Evolutionary conservation across 164 flowering plant species (phyloP).

Genomic region (Macadamia tetraphylla): DNA sequence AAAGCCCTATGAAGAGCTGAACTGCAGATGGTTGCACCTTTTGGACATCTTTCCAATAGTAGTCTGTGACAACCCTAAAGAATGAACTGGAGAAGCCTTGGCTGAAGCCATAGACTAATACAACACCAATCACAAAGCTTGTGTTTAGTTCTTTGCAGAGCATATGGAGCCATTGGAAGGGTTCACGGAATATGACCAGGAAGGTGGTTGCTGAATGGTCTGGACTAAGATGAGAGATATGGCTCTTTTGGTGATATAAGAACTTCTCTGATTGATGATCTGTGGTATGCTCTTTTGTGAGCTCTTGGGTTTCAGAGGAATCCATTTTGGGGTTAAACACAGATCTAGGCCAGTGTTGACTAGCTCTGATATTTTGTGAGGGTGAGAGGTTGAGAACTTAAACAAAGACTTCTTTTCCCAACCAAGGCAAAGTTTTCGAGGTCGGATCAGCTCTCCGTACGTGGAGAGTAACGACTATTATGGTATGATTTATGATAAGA

Average conservation of each 20-base stretch:
- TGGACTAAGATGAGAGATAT: background rate
- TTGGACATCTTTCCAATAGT: conserved; percentile 84
- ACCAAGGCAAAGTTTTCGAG: no score
- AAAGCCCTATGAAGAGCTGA: conserved; percentile 53
- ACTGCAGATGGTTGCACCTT: conserved; percentile 63
- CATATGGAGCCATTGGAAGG: conserved; percentile 56
- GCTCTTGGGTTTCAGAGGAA: conserved; percentile 13
- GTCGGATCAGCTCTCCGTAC: no score
- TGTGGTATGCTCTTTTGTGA: background rate
- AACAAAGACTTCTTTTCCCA: no score
- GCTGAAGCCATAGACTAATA: conserved; percentile 65
- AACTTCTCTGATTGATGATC: background rate
- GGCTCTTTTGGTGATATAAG: background rate
- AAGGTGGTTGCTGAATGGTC: background rate
- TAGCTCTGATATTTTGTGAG: background rate
- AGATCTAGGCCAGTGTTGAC: background rate
- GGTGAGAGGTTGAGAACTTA: no score
- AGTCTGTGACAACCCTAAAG: conserved; percentile 55
- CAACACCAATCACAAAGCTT: conserved; percentile 48
- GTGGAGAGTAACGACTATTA: no score
- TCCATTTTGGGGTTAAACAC: background rate
- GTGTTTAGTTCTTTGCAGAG: conserved; percentile 42
- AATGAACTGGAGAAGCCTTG: conserved; percentile 61
- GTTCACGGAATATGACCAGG: conserved; percentile 24
- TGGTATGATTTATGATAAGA: no score